Base-by-base conservation (phyloP, 2,329 filamentous ascomycete genomes). In the Fusarium robinianum region DNA sequence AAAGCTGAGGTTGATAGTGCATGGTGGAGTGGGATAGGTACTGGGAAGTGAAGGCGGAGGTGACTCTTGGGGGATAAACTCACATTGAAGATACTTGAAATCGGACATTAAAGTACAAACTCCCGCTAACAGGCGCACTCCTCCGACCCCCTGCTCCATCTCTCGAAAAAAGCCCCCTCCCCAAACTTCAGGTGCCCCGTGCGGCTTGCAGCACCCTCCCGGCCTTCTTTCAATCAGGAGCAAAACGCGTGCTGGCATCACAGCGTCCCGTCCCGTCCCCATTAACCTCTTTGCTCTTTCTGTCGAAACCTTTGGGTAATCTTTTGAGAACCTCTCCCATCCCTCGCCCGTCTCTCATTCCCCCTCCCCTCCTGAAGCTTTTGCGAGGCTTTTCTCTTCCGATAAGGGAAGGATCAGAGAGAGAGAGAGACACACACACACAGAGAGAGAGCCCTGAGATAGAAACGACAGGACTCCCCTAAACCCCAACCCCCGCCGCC, bases 231-330 rank as follows among this genome's bases (percentile, higher is more conserved):
- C 50, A 58, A 61, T 62, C 59, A 62, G 57, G 54, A 62, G 57
- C 54, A 61, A 62, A 63, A 61, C 57, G 60, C 57, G 61, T 63
- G 61, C 60, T 63, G 59, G 61, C 60, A 57, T 62, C 60, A 62
- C 60, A 41, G 56, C 55, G 58, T 56, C 48, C 45, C 41, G 39
- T 56, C 45, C 25, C 18, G 33, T 18, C 23, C 14, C 24, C 16
- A 37, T n/a, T n/a, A n/a, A n/a, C n/a, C n/a, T n/a, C n/a, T n/a
- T n/a, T n/a, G n/a, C n/a, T n/a, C n/a, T n/a, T n/a, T n/a, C n/a
- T n/a, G n/a, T n/a, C n/a, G n/a, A n/a, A n/a, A n/a, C n/a, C n/a
- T n/a, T n/a, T n/a, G n/a, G n/a, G n/a, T n/a, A n/a, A n/a, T n/a
- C 34, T 37, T 25, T 37, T 44, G 37, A 11, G 33, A 48, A 37